These are phyloP conservation scores for Aquanectria penicillioides DNA, from an alignment of 2,329 filamentous ascomycete species.

Conservation along the genomic window DNA sequence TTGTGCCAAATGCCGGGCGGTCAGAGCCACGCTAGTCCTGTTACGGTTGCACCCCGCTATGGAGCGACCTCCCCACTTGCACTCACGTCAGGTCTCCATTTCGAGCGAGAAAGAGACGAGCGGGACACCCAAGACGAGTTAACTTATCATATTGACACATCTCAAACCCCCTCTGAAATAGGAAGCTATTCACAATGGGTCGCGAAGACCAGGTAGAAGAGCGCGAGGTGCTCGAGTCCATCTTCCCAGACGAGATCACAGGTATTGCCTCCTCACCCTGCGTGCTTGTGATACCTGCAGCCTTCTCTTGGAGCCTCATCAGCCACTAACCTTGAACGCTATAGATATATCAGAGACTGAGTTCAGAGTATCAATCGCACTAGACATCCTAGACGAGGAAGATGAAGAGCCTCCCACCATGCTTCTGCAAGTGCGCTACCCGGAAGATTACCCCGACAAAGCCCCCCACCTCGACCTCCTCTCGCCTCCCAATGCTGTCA, in stretches of 20 bases:
- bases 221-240: conserved; percentile 96
- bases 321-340: conserved; percentile 23
- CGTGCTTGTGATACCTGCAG: not conserved
- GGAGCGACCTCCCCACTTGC: conserved; percentile 37
- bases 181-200: conserved; percentile 59
- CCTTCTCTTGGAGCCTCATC: conserved; percentile 3
- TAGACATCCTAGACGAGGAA: conserved; percentile 79
- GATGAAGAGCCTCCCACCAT: conserved; percentile 75
- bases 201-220: conserved; percentile 94
- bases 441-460: conserved; percentile 89
- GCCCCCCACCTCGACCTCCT: conserved; percentile 85
- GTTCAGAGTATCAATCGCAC: conserved; percentile 85
- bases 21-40: conserved; percentile 41
- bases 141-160: not conserved
- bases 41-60: conserved; percentile 42
- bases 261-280: conserved; percentile 60
- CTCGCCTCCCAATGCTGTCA: conserved; percentile 73
- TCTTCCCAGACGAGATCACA: conserved; percentile 97
- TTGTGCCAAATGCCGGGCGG: conserved; percentile 50
- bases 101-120: conserved; percentile 22
- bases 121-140: not conserved
- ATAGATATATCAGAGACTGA: conserved; percentile 89
- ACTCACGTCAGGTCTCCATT: conserved; percentile 28
- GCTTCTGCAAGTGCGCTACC: conserved; percentile 86
- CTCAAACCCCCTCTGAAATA: conserved; percentile 6